Conservation (phyloP, 148 eudicot genomes). For the Chenopodium quinoa region DNA sequence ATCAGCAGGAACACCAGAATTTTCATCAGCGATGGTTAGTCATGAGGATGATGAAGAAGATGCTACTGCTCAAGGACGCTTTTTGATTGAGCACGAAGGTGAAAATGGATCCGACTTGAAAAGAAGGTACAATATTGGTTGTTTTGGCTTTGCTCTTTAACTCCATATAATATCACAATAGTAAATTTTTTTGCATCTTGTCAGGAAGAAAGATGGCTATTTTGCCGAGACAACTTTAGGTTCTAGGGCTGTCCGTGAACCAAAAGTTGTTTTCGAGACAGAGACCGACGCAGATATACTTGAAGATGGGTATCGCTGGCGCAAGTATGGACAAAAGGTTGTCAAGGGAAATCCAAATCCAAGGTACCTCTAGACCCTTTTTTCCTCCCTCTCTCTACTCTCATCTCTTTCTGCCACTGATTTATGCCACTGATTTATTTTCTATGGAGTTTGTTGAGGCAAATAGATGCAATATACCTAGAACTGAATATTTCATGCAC, state of each 20-base stretch:
- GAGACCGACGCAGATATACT: constrained; percentile 74
- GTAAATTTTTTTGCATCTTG: constrained; percentile 9
- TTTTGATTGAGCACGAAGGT: constrained; percentile 35
- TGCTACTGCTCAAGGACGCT: constrained; percentile 35
- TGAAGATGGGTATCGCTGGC: constrained; percentile 88
- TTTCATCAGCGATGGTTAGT: constrained; percentile 43
- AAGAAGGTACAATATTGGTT: constrained; percentile 49
- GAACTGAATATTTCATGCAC: not conserved
- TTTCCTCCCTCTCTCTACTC: not conserved
- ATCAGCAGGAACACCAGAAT: constrained; percentile 41
- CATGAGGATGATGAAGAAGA: constrained; percentile 55
- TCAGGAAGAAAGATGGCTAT: constrained; percentile 57
- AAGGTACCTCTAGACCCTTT: constrained; percentile 37
- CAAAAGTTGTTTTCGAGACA: constrained; percentile 60
- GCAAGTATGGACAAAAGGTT: constrained; percentile 85
- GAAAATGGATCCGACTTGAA: constrained; percentile 57
- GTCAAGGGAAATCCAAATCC: constrained; percentile 93
- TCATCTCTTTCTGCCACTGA: not conserved
- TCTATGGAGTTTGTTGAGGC: not conserved
- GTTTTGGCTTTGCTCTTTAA: not conserved
- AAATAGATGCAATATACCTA: not conserved
- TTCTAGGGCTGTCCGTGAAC: constrained; percentile 60
- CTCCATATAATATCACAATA: not conserved
- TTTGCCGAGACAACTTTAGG: constrained; percentile 41
- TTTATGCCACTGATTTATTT: not conserved